Conservation (phyloP, 208 protist species). For the Trypanosoma rangeli region DNA sequence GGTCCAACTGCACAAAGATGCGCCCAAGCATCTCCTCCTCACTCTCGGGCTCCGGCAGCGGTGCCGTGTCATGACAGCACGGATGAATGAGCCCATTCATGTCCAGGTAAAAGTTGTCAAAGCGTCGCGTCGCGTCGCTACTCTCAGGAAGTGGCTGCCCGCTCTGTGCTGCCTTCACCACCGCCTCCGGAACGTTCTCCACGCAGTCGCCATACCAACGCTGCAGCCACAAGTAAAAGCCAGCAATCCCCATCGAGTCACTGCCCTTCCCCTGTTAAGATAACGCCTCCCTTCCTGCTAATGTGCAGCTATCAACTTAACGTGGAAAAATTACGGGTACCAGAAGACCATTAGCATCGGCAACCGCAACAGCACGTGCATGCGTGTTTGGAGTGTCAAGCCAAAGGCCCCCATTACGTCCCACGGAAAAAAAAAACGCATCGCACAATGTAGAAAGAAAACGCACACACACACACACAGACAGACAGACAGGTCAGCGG, state of each 20-base stretch:
- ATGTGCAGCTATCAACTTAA: neutral
- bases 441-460: neutral
- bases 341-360: neutral
- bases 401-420: neutral
- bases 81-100: constrained; percentile 99
- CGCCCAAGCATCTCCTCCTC: constrained; percentile 93
- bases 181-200: constrained; percentile 68
- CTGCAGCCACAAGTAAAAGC: constrained; percentile 90
- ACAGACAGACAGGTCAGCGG: too few relatives aligned
- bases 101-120: constrained; percentile 99
- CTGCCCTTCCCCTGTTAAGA: neutral
- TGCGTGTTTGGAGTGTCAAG: neutral
- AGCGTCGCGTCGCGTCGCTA: constrained; percentile 6
- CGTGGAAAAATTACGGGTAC: neutral
- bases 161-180: constrained; percentile 58
- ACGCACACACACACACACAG: neutral
- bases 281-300: neutral
- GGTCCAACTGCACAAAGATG: constrained; percentile 98
- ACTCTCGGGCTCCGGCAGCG: constrained; percentile 69
- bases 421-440: neutral
- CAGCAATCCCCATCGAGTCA: constrained; percentile 83
- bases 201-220: constrained; percentile 81
- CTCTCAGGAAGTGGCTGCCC: constrained; percentile 31
- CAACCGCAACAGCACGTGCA: neutral
- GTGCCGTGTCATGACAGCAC: constrained; percentile 97